Evolutionary conservation across 208 protist genomes (phyloP), one percentile per base, ranked within the genome.

Genomic region (Leptomonas seymouri): DNA sequence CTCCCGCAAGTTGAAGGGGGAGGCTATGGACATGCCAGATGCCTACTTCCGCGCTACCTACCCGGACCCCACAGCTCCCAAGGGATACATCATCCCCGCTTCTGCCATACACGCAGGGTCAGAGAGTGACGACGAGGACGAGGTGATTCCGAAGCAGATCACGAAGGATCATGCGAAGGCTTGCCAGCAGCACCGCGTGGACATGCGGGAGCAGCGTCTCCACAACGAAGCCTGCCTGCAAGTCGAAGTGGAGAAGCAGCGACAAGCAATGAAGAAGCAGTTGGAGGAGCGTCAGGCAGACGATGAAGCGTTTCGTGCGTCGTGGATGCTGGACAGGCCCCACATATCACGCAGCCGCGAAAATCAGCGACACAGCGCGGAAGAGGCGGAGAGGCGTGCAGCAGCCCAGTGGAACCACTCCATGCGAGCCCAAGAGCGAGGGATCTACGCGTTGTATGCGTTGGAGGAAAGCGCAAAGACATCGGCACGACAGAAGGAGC

Each of bases 1-100:
- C 16, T 20, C 50, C 3, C 71, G 67, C 25, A 74, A 78, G 60
- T 65, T 74, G 23, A 58, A 57, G 20, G 84, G 84, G 12, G 71
- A 85, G 64, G 69, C 76, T 0, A 64, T 85, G 1, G 76, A 89
- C 39, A 23, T 89, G 50, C 84, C 84, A 2, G 75, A 80, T 9
- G 72, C 76, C 25, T 90, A 91, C 78, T 71, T 74, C 46, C 62
- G 71, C 18, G 59, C 41, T 3, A 67, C 67, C 28, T 83, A 80
- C 74, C 74, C 74, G 0, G 79, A 71, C 44, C 30, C 57, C 16
- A 63, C 20, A 14, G 50, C 60, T 2, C 56, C 59, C 14, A 76
- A 39, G 0, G 67, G 55, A n/a, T 74, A 62, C 60, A 58, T 53
- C 20, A 57, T 30, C 36, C 42, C 39, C 27, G 5, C 18, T 21